phyloP scores from a whole-genome alignment of 768 basidiomycete species.

The Cubamyces sp. region DNA sequence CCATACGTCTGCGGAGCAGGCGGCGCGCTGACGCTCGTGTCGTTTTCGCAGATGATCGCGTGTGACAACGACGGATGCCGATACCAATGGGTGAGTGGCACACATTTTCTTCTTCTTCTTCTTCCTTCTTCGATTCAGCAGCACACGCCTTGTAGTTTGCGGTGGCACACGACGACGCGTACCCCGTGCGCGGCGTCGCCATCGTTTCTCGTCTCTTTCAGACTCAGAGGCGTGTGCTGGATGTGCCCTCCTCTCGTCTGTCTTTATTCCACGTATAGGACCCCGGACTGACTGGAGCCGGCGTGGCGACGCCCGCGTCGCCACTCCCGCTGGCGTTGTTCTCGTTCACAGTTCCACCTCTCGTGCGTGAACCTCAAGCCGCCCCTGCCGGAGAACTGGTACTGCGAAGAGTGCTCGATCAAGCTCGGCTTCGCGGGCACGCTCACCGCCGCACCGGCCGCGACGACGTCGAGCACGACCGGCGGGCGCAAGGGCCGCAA shows the following conservation, averaged over 20 bases:
- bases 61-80: constrained; percentile 61
- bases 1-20: constrained; percentile 1
- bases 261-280: too few relatives aligned
- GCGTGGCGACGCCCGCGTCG: too few relatives aligned
- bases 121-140: too few relatives aligned
- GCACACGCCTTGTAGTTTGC: too few relatives aligned
- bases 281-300: too few relatives aligned
- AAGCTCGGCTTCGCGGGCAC: constrained; percentile 24
- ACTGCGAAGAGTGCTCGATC: constrained; percentile 55
- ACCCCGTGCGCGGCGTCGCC: too few relatives aligned
- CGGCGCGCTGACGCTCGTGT: constrained; percentile 9
- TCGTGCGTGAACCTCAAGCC: constrained; percentile 61
- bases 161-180: too few relatives aligned
- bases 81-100: constrained; percentile 61
- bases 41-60: constrained; percentile 54
- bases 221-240: too few relatives aligned
- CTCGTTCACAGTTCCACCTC: constrained; percentile 56
- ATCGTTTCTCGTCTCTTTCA: too few relatives aligned
- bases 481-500: constrained; percentile 46
- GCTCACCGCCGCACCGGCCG: constrained; percentile 13
- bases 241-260: too few relatives aligned
- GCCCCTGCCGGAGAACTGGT: constrained; percentile 62
- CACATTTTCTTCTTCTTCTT: neutral
- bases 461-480: constrained; percentile 14
- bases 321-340: neutral